Conservation (phyloP, 1,139 yeast species). For the Suhomyces chickasaworum region DNA sequence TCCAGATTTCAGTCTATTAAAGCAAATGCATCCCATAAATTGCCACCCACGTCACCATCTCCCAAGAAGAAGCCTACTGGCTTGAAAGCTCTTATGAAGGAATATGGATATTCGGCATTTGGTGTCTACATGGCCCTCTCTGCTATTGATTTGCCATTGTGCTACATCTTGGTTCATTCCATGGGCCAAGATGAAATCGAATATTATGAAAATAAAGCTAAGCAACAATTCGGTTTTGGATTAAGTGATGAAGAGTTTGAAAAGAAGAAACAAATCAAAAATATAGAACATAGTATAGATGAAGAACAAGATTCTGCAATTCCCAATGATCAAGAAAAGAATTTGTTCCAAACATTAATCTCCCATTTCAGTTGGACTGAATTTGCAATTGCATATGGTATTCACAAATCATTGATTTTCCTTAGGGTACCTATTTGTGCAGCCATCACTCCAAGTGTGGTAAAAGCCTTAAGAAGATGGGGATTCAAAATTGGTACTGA, state of each 20-base stretch:
- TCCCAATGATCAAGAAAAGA: slow-evolving; percentile 16
- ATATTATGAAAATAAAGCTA: slow-evolving; percentile 61
- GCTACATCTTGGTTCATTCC: slow-evolving; percentile 80
- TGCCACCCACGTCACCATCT: slow-evolving; percentile 15
- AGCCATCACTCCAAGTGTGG: slow-evolving; percentile 85
- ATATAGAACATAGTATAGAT: slow-evolving; percentile 28
- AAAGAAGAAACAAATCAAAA: slow-evolving; percentile 35
- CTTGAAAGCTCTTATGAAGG: slow-evolving; percentile 70
- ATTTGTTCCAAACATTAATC: slow-evolving; percentile 30
- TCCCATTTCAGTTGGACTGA: slow-evolving; percentile 59
- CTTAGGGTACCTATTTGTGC: slow-evolving; percentile 89
- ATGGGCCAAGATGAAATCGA: slow-evolving; percentile 81
- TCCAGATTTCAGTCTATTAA: slow-evolving; percentile 25
- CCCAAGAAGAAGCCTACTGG: slow-evolving; percentile 44
- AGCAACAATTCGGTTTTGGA: slow-evolving; percentile 62
- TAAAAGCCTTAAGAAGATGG: slow-evolving; percentile 63
- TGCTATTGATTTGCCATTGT: slow-evolving; percentile 76
- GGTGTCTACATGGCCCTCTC: slow-evolving; percentile 79
- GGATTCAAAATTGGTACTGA: slow-evolving; percentile 77
- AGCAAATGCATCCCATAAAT: slow-evolving; percentile 4
- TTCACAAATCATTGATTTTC: slow-evolving; percentile 83
- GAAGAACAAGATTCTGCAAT: slow-evolving; percentile 21
- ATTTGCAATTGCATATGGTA: slow-evolving; percentile 86
- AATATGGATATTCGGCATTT: slow-evolving; percentile 89
- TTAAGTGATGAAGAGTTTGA: slow-evolving; percentile 42